phyloP scores from a whole-genome alignment of 73 alveolate genomes.

The Uronychia setigera region DNA sequence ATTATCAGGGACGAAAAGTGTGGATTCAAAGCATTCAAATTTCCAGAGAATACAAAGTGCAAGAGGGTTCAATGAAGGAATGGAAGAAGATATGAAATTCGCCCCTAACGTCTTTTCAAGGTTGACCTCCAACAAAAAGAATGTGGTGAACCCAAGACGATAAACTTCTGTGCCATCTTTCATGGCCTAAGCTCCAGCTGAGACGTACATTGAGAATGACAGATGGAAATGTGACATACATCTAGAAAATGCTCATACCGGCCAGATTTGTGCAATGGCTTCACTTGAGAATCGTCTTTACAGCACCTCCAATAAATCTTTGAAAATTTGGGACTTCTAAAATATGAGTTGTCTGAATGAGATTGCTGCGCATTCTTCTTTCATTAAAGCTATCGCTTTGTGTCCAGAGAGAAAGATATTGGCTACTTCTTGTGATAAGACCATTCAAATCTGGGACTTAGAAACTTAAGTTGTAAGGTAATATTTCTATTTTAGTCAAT shows the following conservation, averaged over 20 bases:
- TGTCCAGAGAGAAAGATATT: slow-evolving; percentile 41
- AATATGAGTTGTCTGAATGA: slow-evolving; percentile 45
- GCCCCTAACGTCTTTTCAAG: neutral
- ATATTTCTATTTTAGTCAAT: slow-evolving; percentile 1
- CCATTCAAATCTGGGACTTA: slow-evolving; percentile 65
- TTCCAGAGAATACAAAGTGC: too few species aligned
- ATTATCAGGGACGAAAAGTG: too few species aligned
- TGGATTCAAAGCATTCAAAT: too few species aligned
- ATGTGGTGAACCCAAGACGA: neutral
- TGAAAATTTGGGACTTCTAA: slow-evolving; percentile 74
- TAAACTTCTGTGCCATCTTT: neutral
- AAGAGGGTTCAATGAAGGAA: too few species aligned
- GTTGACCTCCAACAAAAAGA: neutral
- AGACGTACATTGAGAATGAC: slow-evolving; percentile 23
- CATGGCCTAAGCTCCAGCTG: neutral
- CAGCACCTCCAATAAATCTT: slow-evolving; percentile 48
- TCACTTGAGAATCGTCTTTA: slow-evolving; percentile 61
- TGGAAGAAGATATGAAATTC: too few species aligned
- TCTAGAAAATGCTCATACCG: slow-evolving; percentile 55
- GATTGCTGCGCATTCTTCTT: slow-evolving; percentile 42
- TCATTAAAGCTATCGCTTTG: slow-evolving; percentile 55
- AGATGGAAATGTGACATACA: slow-evolving; percentile 38
- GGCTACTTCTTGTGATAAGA: slow-evolving; percentile 65
- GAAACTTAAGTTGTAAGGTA: neutral
- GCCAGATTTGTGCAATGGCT: slow-evolving; percentile 58